A percentile compares a stretch with the other conserved stretches of the same genome.
Conservation (phyloP, 169 alveolate genomes). For the Plasmodium vivax region DNA sequence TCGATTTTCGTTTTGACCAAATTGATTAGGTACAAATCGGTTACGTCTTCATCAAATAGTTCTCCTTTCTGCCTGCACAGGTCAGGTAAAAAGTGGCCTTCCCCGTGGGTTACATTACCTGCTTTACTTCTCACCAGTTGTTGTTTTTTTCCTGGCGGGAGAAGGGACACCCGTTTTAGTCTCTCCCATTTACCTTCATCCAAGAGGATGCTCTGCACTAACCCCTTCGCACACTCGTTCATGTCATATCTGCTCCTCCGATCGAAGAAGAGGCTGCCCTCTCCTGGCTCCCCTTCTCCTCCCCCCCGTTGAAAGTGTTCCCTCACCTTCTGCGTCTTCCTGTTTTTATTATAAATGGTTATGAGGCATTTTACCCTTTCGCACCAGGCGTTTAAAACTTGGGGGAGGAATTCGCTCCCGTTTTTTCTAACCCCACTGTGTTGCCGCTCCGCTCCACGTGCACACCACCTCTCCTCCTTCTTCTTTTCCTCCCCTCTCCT, state of each 20-base stretch:
- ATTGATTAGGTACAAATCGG: constrained; percentile 57
- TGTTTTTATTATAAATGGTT: constrained; percentile 40
- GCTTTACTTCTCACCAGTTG: background rate
- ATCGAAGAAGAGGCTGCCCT: background rate
- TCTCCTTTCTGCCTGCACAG: background rate
- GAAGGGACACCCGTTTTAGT: constrained; percentile 8
- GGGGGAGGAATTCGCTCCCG: constrained; percentile 27
- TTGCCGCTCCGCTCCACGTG: background rate
- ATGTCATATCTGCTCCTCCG: constrained; percentile 48
- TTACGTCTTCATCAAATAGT: constrained; percentile 1
- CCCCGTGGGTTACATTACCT: background rate
- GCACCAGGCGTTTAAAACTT: constrained; percentile 43
- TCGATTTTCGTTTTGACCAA: constrained; percentile 39
- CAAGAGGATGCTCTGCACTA: constrained; percentile 3
- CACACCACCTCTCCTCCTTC: background rate
- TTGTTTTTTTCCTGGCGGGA: background rate
- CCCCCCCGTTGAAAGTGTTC: background rate
- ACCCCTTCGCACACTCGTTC: constrained; percentile 37
- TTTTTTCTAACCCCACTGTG: background rate
- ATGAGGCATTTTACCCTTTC: constrained; percentile 23
- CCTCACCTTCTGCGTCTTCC: constrained; percentile 13
- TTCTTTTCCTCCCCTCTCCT: background rate
- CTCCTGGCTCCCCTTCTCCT: background rate
- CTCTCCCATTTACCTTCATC: background rate
- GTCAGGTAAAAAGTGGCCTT: background rate